phyloP scores from a whole-genome alignment of 441 rosid species.

The Mallotus japonicus region DNA sequence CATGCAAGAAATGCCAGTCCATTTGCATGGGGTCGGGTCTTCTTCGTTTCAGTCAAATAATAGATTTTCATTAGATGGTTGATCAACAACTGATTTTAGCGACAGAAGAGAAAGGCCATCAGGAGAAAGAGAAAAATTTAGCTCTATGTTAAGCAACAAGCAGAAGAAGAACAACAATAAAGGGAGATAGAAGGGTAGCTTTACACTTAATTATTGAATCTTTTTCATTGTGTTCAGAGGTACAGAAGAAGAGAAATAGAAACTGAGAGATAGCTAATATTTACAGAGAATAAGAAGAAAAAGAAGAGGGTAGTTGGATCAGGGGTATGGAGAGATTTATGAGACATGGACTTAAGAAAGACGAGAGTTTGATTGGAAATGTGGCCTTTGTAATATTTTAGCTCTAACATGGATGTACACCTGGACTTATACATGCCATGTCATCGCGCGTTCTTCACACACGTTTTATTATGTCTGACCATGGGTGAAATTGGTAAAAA shows the following conservation, averaged over 20 bases:
- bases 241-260: background rate
- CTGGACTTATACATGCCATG: too few relatives aligned
- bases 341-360: constrained; percentile 46
- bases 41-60: constrained; percentile 80
- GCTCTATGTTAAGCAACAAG: constrained; percentile 10
- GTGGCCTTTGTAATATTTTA: constrained; percentile 25
- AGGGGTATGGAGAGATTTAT: background rate
- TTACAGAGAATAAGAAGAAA: constrained; percentile 15
- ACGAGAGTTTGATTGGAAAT: constrained; percentile 52
- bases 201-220: background rate
- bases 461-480: too few relatives aligned
- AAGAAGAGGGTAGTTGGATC: background rate
- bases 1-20: too few relatives aligned
- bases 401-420: too few relatives aligned
- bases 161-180: background rate
- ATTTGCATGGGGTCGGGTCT: constrained; percentile 69
- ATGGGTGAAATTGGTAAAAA: too few relatives aligned
- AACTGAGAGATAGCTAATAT: background rate
- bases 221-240: constrained; percentile 20
- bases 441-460: too few relatives aligned
- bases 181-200: constrained; percentile 18
- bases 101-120: constrained; percentile 90
- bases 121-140: constrained; percentile 51
- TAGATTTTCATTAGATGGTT: constrained; percentile 30
- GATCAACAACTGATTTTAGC: constrained; percentile 76